Conservation (phyloP, 129 eudicot genomes). For the Calendula officinalis region DNA sequence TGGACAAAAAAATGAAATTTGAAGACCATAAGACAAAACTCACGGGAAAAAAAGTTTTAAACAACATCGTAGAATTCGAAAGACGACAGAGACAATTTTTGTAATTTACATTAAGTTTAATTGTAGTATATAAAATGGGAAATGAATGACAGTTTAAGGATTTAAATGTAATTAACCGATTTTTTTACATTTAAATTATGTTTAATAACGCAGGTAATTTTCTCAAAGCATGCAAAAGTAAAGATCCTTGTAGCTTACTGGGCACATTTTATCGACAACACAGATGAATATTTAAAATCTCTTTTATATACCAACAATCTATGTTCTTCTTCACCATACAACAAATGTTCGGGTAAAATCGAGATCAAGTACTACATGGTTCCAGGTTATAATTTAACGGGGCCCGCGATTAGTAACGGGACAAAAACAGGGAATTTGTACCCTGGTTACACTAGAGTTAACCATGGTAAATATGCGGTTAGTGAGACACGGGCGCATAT, state of each 20-base stretch:
- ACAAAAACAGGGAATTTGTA: slow-evolving; percentile 54
- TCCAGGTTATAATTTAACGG: slow-evolving; percentile 69
- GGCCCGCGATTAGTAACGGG: slow-evolving; percentile 60
- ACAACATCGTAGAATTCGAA: no score
- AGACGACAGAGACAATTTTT: no score
- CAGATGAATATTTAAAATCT: slow-evolving; percentile 67
- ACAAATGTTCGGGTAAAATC: slow-evolving; percentile 71
- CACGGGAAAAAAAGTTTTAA: no score
- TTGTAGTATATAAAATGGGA: no score
- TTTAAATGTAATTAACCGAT: no score
- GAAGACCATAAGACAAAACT: no score
- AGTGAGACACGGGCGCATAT: slow-evolving; percentile 79
- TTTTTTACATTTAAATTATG: not conserved
- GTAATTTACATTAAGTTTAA: no score
- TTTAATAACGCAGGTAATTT: slow-evolving; percentile 46
- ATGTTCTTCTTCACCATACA: slow-evolving; percentile 66
- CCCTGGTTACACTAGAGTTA: slow-evolving; percentile 68
- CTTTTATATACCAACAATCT: slow-evolving; percentile 66
- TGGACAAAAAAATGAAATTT: no score
- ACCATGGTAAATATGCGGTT: slow-evolving; percentile 88
- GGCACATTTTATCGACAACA: slow-evolving; percentile 64
- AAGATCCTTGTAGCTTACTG: slow-evolving; percentile 71
- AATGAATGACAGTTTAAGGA: no score
- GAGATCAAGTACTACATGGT: slow-evolving; percentile 81
- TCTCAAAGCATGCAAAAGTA: slow-evolving; percentile 70